Evolutionary conservation across 1,139 yeast species (phyloP).

Genomic region (Wickerhamiella infanticola): DNA sequence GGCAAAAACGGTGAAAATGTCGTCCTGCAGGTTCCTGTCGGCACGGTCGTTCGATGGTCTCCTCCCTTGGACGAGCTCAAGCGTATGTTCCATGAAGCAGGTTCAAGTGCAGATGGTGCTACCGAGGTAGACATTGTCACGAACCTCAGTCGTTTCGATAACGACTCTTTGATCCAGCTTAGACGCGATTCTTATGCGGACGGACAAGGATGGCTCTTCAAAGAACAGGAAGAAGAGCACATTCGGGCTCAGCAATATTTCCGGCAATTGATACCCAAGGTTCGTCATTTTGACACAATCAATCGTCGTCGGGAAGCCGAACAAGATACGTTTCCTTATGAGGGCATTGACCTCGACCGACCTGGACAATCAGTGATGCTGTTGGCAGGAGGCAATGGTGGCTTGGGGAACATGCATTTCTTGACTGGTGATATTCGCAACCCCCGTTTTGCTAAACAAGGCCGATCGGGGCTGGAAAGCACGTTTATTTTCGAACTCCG

Average conservation of each 20-base stretch:
- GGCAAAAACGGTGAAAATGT: constrained; percentile 73
- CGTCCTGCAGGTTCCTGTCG: constrained; percentile 75
- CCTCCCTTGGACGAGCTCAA: constrained; percentile 43
- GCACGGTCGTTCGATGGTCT: constrained; percentile 76
- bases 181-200: constrained; percentile 41
- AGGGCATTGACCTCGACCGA: constrained; percentile 57
- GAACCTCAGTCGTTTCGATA: constrained; percentile 12
- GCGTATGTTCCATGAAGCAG: constrained; percentile 7
- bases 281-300: constrained; percentile 47
- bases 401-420: constrained; percentile 93
- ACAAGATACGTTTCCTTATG: constrained; percentile 57
- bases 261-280: constrained; percentile 42
- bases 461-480: constrained; percentile 53
- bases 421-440: constrained; percentile 68
- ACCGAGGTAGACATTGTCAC: constrained; percentile 9
- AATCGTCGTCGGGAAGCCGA: constrained; percentile 43
- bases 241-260: constrained; percentile 54
- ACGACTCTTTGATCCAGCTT: constrained; percentile 27
- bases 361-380: constrained; percentile 57
- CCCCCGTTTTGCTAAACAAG: constrained; percentile 74
- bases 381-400: constrained; percentile 79
- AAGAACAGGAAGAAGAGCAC: constrained; percentile 54
- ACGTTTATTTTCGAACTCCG: constrained; percentile 69
- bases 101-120: neutral
- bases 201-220: constrained; percentile 82